Evolutionary conservation across 768 basidiomycete species (phyloP).

Genomic region (Mycena kentingensis): DNA sequence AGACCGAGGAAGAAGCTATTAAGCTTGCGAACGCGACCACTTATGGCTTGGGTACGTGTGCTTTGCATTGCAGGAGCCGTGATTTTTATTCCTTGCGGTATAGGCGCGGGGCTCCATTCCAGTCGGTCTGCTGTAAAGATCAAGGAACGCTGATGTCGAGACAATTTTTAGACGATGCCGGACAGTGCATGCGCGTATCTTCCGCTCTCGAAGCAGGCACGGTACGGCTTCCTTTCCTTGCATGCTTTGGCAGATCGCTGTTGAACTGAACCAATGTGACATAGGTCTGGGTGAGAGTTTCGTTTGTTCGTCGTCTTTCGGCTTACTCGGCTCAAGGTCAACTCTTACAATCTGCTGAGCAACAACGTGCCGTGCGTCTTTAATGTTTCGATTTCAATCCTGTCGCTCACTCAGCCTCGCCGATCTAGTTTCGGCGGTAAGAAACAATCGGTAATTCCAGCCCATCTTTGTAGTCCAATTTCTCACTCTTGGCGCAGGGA

Average conservation of each 20-base stretch:
- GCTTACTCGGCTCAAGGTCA: conserved; percentile 39
- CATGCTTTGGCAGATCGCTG: conserved; percentile 17
- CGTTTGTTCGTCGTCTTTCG: background rate
- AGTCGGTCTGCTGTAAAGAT: conserved; percentile 46
- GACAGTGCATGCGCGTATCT: conserved; percentile 88
- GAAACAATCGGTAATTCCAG: conserved; percentile 76
- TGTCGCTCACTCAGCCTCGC: background rate
- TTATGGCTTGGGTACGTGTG: conserved; percentile 82
- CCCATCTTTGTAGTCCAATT: conserved; percentile 1
- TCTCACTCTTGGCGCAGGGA: conserved; percentile 5
- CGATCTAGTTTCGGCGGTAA: conserved; percentile 75
- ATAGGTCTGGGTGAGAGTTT: conserved; percentile 66
- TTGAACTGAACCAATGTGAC: conserved; percentile 1
- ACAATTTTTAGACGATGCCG: conserved; percentile 62
- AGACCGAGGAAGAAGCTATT: conserved; percentile 86
- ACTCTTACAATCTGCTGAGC: conserved; percentile 81
- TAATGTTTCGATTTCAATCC: background rate
- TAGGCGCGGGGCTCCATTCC: conserved; percentile 90
- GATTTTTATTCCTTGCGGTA: conserved; percentile 87
- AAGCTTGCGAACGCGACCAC: conserved; percentile 81
- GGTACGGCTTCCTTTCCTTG: conserved; percentile 42
- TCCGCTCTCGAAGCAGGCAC: conserved; percentile 87
- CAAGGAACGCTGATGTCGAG: conserved; percentile 16
- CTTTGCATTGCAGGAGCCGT: background rate
- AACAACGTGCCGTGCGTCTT: conserved; percentile 70